Base-by-base conservation (phyloP, 2,329 filamentous ascomycete genomes). In the Pseudogymnoascus pannorum region DNA sequence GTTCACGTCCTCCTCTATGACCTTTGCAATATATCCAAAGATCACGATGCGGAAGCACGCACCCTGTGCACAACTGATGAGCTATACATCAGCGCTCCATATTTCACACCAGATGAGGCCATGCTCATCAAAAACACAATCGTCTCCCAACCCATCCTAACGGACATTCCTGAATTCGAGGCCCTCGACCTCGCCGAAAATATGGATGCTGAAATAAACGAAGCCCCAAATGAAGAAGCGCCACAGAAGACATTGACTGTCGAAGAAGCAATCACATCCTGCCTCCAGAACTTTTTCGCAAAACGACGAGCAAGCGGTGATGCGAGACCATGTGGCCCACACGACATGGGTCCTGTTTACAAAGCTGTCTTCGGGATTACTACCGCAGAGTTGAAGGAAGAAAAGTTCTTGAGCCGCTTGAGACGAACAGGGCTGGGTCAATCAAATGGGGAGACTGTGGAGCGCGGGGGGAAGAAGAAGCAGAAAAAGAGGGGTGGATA, bases 301-400 rank as follows among this genome's bases (percentile, higher is more conserved):
- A 69, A 70, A 61, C 64, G 68, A 14, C 66, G 62, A 61, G 68
- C 69, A 18, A 71, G 69, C 61, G 68, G 68, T 12, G 71, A 72
- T 61, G 61, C 63, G 9, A 57, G 69, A 58, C 69, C 69, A 8
- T 70, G 66, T 54, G 69, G 69, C 36, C 67, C 69, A 7, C 70
- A 71, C 64, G 69, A 69, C 54, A 67, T 71, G 63, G 67, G 6
- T n/a, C 57, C 65, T 20, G 60, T 66, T 40, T 66, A 65, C 60
- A 16, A 38, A 38, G 60, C 48, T 26, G 65, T 68, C 5, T 67
- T 68, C 61, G 60, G 62, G 5, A 61, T 68, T 60, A 29, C 29
- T 14, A 64, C 62, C 26, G 63, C 62, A 18, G 64, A 64, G 12
- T 60, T 67, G 44, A 63, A 38, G 44, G 51, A 65, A 57, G 60